Conservation (phyloP, 2,329 filamentous ascomycete species). For the Lachnellula cervina region DNA sequence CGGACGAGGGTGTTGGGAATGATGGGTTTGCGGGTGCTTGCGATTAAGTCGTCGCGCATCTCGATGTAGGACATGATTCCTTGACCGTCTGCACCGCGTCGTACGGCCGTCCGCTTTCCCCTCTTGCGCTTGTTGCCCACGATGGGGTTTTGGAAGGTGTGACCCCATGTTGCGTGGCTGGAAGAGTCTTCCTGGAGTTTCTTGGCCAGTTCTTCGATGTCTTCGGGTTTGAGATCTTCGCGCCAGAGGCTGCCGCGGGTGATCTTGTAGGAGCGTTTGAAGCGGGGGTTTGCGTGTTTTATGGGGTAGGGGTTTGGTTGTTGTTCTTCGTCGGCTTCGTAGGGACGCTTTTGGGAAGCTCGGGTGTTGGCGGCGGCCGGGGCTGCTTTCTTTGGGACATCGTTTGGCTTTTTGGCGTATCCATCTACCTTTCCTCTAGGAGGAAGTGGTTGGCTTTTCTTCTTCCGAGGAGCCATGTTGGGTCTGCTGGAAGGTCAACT, state of each 20-base stretch:
- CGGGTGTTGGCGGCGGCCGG: neutral
- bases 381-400: neutral
- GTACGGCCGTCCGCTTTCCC: neutral
- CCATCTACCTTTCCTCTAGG: neutral
- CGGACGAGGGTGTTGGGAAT: slow-evolving; percentile 12
- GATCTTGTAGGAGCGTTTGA: neutral
- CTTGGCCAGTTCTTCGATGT: neutral
- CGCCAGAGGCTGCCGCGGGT: neutral
- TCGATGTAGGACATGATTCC: neutral
- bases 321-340: neutral
- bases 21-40: neutral
- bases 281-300: neutral
- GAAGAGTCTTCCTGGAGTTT: neutral
- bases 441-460: neutral
- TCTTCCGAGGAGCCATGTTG: too few relatives aligned
- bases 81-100: neutral
- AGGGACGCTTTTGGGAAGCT: neutral
- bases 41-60: neutral
- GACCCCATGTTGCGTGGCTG: neutral
- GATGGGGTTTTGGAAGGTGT: neutral
- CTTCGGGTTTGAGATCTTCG: neutral
- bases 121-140: neutral
- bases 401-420: neutral
- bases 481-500: too few relatives aligned
- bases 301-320: neutral